Conservation (phyloP, 2,329 filamentous ascomycete species). For the Colletotrichum sp. region DNA sequence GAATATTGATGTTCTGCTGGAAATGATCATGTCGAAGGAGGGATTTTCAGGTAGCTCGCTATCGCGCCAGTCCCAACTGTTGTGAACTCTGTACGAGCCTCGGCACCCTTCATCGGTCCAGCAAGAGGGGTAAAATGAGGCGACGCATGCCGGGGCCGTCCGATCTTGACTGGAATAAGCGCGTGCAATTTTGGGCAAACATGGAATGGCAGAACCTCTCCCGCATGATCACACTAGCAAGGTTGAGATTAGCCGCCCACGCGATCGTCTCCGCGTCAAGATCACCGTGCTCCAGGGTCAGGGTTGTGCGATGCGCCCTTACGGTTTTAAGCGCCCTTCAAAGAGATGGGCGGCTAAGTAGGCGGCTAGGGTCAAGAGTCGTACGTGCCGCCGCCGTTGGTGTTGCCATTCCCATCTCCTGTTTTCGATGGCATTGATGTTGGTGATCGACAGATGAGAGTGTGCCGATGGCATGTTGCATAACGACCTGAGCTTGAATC, state of each 20-base stretch:
- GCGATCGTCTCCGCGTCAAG: neutral
- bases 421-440: neutral
- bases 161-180: neutral
- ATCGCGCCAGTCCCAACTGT: constrained; percentile 1
- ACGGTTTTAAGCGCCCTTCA: neutral
- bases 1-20: neutral
- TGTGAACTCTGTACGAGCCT: constrained; percentile 3
- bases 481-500: neutral
- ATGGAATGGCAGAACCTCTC: neutral
- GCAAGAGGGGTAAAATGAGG: neutral
- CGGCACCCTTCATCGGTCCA: neutral
- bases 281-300: neutral
- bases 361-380: neutral
- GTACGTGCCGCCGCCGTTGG: neutral
- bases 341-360: neutral
- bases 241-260: neutral
- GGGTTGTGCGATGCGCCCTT: neutral
- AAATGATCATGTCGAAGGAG: neutral
- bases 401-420: neutral
- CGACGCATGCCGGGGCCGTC: neutral
- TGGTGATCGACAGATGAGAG: neutral
- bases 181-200: neutral
- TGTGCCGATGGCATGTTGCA: neutral
- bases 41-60: neutral
- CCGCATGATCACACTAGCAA: neutral